These are phyloP conservation scores for Didymella arachidicola DNA, from an alignment of 2,329 filamentous ascomycete genomes.

Conservation along the genomic window DNA sequence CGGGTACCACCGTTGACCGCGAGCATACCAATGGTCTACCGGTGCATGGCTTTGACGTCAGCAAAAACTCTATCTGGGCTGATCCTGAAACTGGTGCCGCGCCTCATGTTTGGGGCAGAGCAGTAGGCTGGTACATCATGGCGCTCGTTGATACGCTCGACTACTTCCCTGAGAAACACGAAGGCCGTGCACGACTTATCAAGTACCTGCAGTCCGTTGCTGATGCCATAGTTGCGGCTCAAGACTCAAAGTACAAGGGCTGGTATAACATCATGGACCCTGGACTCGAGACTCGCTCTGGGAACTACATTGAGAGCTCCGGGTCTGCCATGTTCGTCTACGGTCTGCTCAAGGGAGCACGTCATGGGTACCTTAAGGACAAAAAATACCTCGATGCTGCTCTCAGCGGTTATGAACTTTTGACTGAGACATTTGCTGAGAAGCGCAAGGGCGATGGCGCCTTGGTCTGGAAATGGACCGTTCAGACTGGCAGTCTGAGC, in stretches of 20 bases:
- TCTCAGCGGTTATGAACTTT: slow-evolving; percentile 19
- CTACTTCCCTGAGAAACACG: slow-evolving; percentile 21
- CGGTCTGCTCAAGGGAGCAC: slow-evolving; percentile 56
- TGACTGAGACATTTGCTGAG: slow-evolving; percentile 22
- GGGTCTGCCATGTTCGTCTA: slow-evolving; percentile 66
- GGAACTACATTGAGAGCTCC: slow-evolving; percentile 68
- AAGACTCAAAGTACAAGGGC: slow-evolving; percentile 48
- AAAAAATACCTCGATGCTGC: slow-evolving; percentile 20
- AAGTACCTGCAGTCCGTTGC: slow-evolving; percentile 17
- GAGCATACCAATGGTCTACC: slow-evolving; percentile 53
- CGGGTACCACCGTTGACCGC: slow-evolving; percentile 53
- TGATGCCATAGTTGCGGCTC: slow-evolving; percentile 51
- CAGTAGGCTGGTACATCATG: slow-evolving; percentile 63
- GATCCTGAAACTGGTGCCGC: slow-evolving; percentile 58
- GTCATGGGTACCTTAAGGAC: slow-evolving; percentile 17
- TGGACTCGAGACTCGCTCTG: slow-evolving; percentile 44
- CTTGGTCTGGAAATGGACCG: slow-evolving; percentile 22
- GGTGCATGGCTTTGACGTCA: slow-evolving; percentile 63
- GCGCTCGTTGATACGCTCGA: slow-evolving; percentile 60
- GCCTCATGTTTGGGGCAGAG: slow-evolving; percentile 61
- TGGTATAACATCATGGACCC: slow-evolving; percentile 67
- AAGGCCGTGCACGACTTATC: slow-evolving; percentile 40
- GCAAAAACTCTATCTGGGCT: slow-evolving; percentile 60
- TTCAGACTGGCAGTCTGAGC: slow-evolving; percentile 24
- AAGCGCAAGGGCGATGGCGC: slow-evolving; percentile 18